phyloP scores from a whole-genome alignment of 2,329 filamentous ascomycete species.

The Aspergillus piperis region DNA sequence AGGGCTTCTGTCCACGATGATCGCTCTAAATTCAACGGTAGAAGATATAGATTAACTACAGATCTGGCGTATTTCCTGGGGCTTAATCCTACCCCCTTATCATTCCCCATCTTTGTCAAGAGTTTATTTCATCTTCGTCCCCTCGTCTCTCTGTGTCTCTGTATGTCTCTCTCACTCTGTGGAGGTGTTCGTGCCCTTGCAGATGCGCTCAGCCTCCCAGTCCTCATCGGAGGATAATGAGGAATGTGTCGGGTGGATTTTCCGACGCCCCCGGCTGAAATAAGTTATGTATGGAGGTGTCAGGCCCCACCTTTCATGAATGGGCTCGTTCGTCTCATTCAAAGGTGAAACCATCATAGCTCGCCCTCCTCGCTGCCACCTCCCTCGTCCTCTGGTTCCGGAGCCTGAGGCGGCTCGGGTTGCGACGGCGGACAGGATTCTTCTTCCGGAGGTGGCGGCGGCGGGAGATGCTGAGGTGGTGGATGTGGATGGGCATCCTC shows the following conservation, averaged over 20 bases:
- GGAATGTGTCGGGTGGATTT: background rate
- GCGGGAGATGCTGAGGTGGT: conserved; percentile 11
- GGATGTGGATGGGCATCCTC: conserved; percentile 11
- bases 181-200: background rate
- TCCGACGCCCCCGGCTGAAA: background rate
- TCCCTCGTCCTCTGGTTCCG: conserved; percentile 30
- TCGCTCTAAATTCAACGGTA: background rate
- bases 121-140: too few species aligned
- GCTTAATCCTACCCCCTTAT: background rate
- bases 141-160: too few species aligned
- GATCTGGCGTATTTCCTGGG: background rate
- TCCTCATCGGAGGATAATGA: background rate
- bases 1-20: background rate
- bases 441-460: conserved; percentile 11
- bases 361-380: conserved; percentile 49
- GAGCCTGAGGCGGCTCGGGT: background rate
- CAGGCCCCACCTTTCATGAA: background rate
- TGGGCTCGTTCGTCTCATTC: background rate
- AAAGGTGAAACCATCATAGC: conserved; percentile 25
- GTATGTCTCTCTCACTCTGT: too few species aligned
- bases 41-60: background rate
- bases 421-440: background rate
- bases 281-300: background rate
- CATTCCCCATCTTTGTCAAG: background rate
- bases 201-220: background rate